phyloP scores from a whole-genome alignment of 2,329 filamentous ascomycete species.

The Colletotrichum tamarilloi region DNA sequence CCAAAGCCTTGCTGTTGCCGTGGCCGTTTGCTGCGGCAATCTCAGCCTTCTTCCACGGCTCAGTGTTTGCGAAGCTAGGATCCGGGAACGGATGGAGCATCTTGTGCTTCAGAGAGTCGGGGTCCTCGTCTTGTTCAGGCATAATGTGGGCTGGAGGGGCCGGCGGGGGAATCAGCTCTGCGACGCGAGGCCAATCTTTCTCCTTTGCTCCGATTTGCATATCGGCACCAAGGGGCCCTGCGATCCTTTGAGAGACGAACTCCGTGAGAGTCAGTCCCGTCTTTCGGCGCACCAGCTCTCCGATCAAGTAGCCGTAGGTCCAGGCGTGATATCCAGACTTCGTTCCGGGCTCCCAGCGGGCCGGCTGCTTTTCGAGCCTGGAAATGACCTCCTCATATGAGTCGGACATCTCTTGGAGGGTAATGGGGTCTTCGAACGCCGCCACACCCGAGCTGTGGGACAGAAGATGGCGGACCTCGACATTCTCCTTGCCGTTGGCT shows the following conservation, averaged over 20 bases:
- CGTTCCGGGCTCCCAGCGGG: constrained; percentile 57
- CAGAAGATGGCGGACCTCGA: constrained; percentile 53
- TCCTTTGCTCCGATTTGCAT: constrained; percentile 57
- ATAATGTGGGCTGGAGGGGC: constrained; percentile 13
- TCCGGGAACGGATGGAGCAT: constrained; percentile 41
- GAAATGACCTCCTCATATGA: constrained; percentile 40
- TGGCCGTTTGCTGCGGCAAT: constrained; percentile 57
- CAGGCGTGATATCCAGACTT: constrained; percentile 54
- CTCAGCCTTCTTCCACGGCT: constrained; percentile 51
- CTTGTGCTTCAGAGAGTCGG: constrained; percentile 42
- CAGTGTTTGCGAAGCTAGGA: constrained; percentile 36
- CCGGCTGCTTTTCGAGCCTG: constrained; percentile 51
- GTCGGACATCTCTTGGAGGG: constrained; percentile 48
- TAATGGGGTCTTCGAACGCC: constrained; percentile 46
- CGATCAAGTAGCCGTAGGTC: constrained; percentile 53
- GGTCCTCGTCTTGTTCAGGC: constrained; percentile 34
- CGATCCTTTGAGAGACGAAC: constrained; percentile 51
- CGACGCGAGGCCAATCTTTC: constrained; percentile 52
- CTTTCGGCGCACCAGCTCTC: constrained; percentile 53
- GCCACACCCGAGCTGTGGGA: constrained; percentile 52
- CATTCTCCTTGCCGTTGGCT: constrained; percentile 51
- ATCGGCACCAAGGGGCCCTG: constrained; percentile 55
- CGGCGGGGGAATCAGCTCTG: constrained; percentile 45
- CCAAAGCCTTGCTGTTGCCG: constrained; percentile 55
- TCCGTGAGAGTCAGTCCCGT: constrained; percentile 54